Evolutionary conservation across 1,284 basidiomycete species (phyloP).

Genomic region (Apiotrichum sp.): DNA sequence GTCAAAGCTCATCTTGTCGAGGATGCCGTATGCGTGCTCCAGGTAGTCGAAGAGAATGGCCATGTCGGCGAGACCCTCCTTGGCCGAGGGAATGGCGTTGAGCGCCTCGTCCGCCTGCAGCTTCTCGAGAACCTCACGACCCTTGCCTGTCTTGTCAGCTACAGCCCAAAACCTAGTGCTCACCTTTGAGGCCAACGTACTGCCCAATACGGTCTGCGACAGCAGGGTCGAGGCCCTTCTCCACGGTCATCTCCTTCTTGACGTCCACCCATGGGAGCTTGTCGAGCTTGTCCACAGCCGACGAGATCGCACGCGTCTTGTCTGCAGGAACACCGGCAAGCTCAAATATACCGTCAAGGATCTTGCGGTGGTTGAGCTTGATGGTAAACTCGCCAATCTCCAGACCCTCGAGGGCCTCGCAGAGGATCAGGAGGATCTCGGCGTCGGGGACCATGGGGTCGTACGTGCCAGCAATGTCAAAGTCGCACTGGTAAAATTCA

Average conservation of each 20-base stretch:
- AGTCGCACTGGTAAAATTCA: conserved; percentile 98
- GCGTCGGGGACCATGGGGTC: conserved; percentile 98
- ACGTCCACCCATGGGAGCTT: conserved; percentile 92
- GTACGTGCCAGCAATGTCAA: conserved; percentile 90
- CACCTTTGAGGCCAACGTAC: conserved; percentile 92
- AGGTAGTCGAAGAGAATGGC: conserved; percentile 76
- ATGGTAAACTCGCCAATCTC: conserved; percentile 90
- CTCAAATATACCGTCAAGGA: conserved; percentile 94
- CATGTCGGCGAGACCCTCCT: conserved; percentile 89
- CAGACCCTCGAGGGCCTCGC: conserved; percentile 72
- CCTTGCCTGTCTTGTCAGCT: conserved; percentile 39
- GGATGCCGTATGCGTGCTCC: conserved; percentile 63
- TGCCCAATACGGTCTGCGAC: conserved; percentile 92
- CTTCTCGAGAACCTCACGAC: conserved; percentile 67
- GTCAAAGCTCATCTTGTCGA: conserved; percentile 90
- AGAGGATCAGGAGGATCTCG: conserved; percentile 77
- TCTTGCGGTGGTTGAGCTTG: conserved; percentile 97
- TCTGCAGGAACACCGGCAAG: conserved; percentile 90
- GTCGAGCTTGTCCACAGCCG: conserved; percentile 97
- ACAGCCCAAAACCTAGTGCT: conserved; percentile 6
- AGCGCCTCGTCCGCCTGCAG: conserved; percentile 66
- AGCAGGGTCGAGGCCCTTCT: conserved; percentile 80
- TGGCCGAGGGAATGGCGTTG: conserved; percentile 66
- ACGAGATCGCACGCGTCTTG: conserved; percentile 91
- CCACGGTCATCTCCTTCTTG: conserved; percentile 90